phyloP scores from a whole-genome alignment of 163 green algal genomes.

The Smithsoniella earleae region DNA sequence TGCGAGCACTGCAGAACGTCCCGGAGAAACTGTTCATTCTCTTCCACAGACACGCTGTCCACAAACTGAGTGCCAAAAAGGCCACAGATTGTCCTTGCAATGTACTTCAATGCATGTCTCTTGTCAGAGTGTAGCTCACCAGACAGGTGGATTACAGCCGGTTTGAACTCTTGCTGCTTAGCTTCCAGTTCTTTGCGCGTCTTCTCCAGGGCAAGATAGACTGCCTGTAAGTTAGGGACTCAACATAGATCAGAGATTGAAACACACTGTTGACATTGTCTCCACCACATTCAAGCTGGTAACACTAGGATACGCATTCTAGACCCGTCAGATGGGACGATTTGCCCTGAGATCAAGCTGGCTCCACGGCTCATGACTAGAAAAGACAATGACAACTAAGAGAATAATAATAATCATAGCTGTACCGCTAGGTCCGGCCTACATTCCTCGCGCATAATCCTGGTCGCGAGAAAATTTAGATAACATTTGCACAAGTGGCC shows the following conservation, averaged over 20 bases:
- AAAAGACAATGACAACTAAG: background rate
- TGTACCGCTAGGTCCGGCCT: too few species aligned
- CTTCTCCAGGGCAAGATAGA: too few species aligned
- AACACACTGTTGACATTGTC: too few species aligned
- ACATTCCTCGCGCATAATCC: too few species aligned
- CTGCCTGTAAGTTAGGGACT: too few species aligned
- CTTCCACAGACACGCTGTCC: slow-evolving; percentile 50
- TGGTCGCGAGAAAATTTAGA: too few species aligned
- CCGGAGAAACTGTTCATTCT: slow-evolving; percentile 78
- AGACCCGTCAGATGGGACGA: too few species aligned
- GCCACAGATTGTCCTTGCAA: slow-evolving; percentile 70
- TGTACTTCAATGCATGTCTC: slow-evolving; percentile 62
- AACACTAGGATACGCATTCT: too few species aligned
- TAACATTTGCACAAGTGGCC: too few species aligned
- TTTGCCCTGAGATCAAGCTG: background rate
- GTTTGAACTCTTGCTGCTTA: background rate
- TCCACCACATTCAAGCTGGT: too few species aligned
- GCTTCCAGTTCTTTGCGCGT: background rate
- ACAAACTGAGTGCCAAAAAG: slow-evolving; percentile 51
- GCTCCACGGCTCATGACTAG: background rate
- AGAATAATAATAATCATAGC: background rate
- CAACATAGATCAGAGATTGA: too few species aligned
- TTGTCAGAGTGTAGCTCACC: slow-evolving; percentile 66
- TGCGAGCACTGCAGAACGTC: slow-evolving; percentile 58
- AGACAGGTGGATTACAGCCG: slow-evolving; percentile 54